Percentiles rank a stretch among this genome's conserved stretches.
phyloP scores from a whole-genome alignment of 75 land plant genomes.

The Cryptomeria japonica region DNA sequence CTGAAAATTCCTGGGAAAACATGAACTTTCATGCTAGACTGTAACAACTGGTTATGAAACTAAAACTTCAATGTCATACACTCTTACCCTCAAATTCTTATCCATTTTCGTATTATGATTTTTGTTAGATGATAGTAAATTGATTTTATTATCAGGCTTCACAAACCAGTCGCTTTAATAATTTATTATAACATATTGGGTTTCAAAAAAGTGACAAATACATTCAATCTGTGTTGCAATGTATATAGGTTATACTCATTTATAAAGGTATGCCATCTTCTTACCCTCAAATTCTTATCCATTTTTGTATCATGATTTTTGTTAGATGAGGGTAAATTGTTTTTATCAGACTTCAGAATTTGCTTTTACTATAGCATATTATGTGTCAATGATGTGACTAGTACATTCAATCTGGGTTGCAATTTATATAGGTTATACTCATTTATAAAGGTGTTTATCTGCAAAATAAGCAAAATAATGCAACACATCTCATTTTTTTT shows the following conservation, averaged over 20 bases:
- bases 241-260: too few species aligned
- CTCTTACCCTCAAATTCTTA: not conserved
- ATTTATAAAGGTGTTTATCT: not conserved
- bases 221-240: not conserved
- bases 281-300: not conserved
- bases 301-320: not conserved
- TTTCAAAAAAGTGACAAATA: not conserved
- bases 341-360: too few species aligned
- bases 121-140: not conserved
- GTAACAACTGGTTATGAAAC: too few species aligned
- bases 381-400: not conserved
- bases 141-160: not conserved
- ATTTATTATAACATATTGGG: not conserved
- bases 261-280: too few species aligned
- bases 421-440: not conserved
- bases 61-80: too few species aligned
- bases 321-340: not conserved
- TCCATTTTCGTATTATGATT: not conserved
- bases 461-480: not conserved
- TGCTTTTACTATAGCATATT: not conserved
- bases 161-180: not conserved
- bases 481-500: not conserved
- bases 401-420: not conserved
- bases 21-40: not conserved
- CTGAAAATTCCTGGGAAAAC: not conserved